Evolutionary conservation across 768 basidiomycete species (phyloP).

Genomic region (Lyophyllum atratum): DNA sequence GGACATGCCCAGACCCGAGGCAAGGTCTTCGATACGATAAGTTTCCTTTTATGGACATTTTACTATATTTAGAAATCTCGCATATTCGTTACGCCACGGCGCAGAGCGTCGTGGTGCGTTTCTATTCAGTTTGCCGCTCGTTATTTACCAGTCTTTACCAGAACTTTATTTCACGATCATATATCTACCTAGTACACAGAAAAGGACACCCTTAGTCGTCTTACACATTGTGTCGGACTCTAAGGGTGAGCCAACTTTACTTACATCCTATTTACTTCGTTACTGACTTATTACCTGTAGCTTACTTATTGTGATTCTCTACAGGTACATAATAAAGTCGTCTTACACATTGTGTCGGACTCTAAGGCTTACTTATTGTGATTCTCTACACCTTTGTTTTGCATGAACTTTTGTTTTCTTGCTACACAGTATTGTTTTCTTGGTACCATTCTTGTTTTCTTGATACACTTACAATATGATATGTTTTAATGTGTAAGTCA

Average conservation of each 20-base stretch:
- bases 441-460: neutral
- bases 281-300: neutral
- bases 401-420: no score
- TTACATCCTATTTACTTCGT: neutral
- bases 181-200: neutral
- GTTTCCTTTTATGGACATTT: no score
- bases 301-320: no score
- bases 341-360: neutral
- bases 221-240: neutral
- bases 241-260: neutral
- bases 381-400: neutral
- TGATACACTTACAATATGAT: neutral
- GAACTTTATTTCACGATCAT: neutral
- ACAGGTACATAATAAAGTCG: neutral
- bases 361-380: neutral
- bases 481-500: neutral
- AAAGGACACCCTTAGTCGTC: neutral
- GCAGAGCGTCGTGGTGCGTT: neutral
- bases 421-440: no score
- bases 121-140: neutral
- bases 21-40: no score
- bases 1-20: no score
- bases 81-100: neutral
- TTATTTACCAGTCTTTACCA: neutral
- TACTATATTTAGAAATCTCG: no score